Percentiles rank a stretch among this genome's conserved stretches.
phyloP scores from a whole-genome alignment of 192 early-diverging fungal species.

The Podila epigama region DNA sequence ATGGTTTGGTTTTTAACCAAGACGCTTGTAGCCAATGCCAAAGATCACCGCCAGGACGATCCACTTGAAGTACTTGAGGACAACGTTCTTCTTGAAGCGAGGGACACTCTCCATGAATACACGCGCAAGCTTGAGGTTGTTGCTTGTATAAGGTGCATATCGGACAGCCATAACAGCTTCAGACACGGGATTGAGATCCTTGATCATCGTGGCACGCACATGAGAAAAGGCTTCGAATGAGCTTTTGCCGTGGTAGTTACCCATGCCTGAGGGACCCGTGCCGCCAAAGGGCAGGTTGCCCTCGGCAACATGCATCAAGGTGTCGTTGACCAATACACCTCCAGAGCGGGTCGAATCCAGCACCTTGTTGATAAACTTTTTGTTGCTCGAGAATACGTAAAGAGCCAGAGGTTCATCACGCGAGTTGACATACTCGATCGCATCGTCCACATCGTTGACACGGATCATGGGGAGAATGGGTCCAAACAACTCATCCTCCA shows the following conservation, averaged over 20 bases:
- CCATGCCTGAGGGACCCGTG: conserved; percentile 85
- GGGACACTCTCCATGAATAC: conserved; percentile 24
- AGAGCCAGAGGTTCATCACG: conserved; percentile 81
- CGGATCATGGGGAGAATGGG: conserved; percentile 88
- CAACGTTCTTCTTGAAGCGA: conserved; percentile 35
- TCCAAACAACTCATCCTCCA: conserved; percentile 94
- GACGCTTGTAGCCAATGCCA: conserved; percentile 31
- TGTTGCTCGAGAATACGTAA: conserved; percentile 74
- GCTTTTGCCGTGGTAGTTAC: conserved; percentile 81
- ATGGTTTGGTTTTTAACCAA: too few species aligned
- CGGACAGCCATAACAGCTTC: conserved; percentile 28
- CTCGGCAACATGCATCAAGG: conserved; percentile 70
- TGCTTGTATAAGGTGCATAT: conserved; percentile 34
- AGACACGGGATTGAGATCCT: conserved; percentile 32
- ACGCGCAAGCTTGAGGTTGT: conserved; percentile 29
- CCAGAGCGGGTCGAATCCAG: conserved; percentile 80
- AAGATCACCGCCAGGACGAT: conserved; percentile 37
- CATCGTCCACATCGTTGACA: conserved; percentile 71
- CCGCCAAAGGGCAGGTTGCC: conserved; percentile 85
- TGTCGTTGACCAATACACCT: conserved; percentile 81
- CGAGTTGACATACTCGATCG: conserved; percentile 70
- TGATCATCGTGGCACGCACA: conserved; percentile 68
- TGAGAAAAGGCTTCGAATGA: conserved; percentile 88
- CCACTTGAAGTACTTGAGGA: conserved; percentile 42
- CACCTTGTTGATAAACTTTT: conserved; percentile 66